Evolutionary conservation across 139 green algal genomes (phyloP).

Genomic region (Micromonas pusilla): DNA sequence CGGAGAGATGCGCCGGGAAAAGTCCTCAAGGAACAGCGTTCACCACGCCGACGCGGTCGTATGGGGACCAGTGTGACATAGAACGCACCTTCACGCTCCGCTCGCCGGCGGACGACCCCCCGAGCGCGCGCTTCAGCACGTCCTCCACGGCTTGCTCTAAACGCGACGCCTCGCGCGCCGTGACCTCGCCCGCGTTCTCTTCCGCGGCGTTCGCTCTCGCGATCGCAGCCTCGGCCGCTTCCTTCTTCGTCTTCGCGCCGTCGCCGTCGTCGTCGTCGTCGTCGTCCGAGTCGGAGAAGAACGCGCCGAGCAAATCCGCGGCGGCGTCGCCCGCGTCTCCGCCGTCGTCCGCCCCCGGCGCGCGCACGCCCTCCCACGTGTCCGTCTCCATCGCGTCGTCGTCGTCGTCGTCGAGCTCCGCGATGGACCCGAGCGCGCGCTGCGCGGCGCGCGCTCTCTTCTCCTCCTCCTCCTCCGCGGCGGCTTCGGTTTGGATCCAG

Average conservation of each 20-base stretch:
- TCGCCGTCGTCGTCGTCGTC: neutral
- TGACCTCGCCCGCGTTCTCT: neutral
- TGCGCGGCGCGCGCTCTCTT: conserved; percentile 6
- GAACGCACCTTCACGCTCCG: no score
- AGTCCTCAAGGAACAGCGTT: no score
- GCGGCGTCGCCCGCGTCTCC: neutral
- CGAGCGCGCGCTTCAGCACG: neutral
- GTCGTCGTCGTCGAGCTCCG: conserved; percentile 6
- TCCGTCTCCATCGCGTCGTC: neutral
- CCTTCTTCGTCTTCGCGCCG: neutral
- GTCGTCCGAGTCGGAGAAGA: neutral
- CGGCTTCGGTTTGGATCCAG: neutral
- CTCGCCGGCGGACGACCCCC: no score
- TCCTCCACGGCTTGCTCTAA: neutral
- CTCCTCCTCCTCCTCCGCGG: neutral
- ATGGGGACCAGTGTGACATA: no score
- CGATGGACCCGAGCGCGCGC: conserved; percentile 24
- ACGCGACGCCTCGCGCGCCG: neutral
- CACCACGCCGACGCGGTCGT: no score
- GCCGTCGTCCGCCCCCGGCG: no score
- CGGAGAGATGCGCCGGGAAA: no score
- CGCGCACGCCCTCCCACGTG: neutral
- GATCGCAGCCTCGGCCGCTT: neutral
- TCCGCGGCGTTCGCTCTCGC: neutral
- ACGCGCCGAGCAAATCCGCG: neutral